Conservation (phyloP, 768 basidiomycete genomes). For the Punctularia strigosozonata region DNA sequence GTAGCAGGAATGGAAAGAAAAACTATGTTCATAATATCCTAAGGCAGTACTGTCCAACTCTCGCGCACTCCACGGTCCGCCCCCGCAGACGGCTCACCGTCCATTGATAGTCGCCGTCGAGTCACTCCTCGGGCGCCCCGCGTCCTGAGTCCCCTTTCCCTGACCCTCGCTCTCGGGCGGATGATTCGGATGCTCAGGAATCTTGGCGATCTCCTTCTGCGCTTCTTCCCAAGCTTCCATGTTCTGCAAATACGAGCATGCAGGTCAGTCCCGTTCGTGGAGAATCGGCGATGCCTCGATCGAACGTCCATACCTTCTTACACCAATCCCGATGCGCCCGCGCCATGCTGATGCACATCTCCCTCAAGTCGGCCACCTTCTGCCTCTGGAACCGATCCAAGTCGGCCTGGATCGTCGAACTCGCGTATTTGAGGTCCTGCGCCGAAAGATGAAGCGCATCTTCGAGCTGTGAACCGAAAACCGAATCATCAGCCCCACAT, state of each 20-base stretch:
- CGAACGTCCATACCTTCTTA: constrained; percentile 56
- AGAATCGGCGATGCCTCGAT: constrained; percentile 3
- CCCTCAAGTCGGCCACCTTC: constrained; percentile 91
- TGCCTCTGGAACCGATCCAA: constrained; percentile 97
- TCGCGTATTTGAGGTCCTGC: constrained; percentile 93
- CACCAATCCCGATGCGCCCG: constrained; percentile 93
- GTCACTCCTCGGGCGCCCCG: constrained; percentile 53
- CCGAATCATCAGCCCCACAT: not conserved
- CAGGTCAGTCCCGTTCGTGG: constrained; percentile 8
- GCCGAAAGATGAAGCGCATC: constrained; percentile 87
- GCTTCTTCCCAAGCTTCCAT: constrained; percentile 96
- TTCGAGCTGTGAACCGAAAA: constrained; percentile 61
- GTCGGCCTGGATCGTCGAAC: constrained; percentile 93
- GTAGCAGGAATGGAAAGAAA: no score
- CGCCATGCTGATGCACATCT: constrained; percentile 89
- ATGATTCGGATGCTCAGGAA: constrained; percentile 83
- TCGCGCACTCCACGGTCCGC: no score
- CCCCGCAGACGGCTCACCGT: constrained; percentile 21
- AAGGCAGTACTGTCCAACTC: no score
- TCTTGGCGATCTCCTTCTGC: constrained; percentile 81
- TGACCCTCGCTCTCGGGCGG: constrained; percentile 28
- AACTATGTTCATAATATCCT: no score
- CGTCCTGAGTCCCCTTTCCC: constrained; percentile 22
- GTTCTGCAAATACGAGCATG: constrained; percentile 43
- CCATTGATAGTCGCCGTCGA: constrained; percentile 67